Evolutionary conservation across 768 basidiomycete genomes (phyloP), one percentile per base, ranked within the genome.

Genomic region (Russula sp.): DNA sequence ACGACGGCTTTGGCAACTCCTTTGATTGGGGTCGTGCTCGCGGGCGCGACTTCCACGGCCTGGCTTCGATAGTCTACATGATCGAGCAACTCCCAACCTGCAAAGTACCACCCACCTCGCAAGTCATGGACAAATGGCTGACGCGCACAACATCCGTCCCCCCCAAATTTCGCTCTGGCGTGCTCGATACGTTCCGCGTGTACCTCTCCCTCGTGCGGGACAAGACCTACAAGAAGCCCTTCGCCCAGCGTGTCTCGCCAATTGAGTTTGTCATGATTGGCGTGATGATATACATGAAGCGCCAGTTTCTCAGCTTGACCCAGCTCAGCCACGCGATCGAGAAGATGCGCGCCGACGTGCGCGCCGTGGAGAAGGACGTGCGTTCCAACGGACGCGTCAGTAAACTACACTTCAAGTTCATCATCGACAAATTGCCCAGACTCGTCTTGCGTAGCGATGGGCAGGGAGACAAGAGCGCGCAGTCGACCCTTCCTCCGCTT

Each of bases 211-310:
- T 90, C 52, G 79, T 79, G 1, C 63, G 69, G 6, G 75, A 82
- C 53, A 51, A 68, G 2, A 68, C 76, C 7, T 67, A 75, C 20
- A 68, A n/a, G 59, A 68, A 8, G 62, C 74, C 22, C 80, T 86
- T 70, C 62, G 65, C 71, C 42, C 34, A 61, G 20, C 70, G 73
- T 44, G 77, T 90, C 1, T 78, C 88, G 0, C 89, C 89, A 0
- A 75, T 89, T 45, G 89, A 91, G 71, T 83, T 91, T 65, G 77
- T 88, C 52, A 74, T 80, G 65, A 79, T 82, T 53, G 76, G 76
- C 22, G 68, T 87, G 4, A 71, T 90, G 22, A 79, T 89, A 16
- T 77, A 78, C 13, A 71, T 77, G n/a, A 75, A 80, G 58, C 83
- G 78, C 72, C 73, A 76, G 14, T 70, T 56, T 11, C 66, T 81